A percentile compares a stretch with the other conserved stretches of the same genome.
These are phyloP conservation scores for Trichoderma harzianum DNA, from an alignment of 2,329 filamentous ascomycete species.

Conservation along the genomic window DNA sequence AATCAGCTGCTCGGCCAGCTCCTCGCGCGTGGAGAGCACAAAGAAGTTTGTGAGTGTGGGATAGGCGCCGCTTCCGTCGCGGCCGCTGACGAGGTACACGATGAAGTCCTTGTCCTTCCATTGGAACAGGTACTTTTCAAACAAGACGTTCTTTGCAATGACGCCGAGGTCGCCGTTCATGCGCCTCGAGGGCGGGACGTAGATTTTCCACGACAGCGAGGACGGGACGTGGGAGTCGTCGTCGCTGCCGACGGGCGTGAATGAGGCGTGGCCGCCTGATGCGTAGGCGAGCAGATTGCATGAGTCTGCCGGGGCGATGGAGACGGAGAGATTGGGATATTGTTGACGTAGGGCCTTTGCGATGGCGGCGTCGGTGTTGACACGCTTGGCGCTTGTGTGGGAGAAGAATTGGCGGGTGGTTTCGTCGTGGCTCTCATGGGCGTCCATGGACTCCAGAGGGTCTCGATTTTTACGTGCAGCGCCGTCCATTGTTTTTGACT, in stretches of 20 bases:
- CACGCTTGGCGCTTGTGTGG: constrained; percentile 39
- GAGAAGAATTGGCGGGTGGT: constrained; percentile 29
- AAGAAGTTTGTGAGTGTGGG: constrained; percentile 36
- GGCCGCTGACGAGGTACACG: constrained; percentile 41
- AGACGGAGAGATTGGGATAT: constrained; percentile 43
- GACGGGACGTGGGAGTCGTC: constrained; percentile 27
- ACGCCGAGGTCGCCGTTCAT: constrained; percentile 37
- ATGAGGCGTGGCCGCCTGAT: constrained; percentile 36
- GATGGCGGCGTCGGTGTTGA: constrained; percentile 44
- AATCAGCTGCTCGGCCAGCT: constrained; percentile 48
- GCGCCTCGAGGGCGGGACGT: constrained; percentile 40
- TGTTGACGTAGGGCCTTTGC: constrained; percentile 38
- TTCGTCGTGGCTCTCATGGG: neutral
- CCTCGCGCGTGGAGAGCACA: constrained; percentile 34
- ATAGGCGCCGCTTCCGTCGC: constrained; percentile 37
- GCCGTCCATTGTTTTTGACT: neutral
- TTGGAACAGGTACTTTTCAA: constrained; percentile 42
- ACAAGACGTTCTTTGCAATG: constrained; percentile 26
- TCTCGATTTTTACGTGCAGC: neutral
- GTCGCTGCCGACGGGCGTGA: constrained; percentile 30
- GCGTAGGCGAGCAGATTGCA: constrained; percentile 44
- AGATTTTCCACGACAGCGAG: constrained; percentile 38
- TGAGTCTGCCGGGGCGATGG: constrained; percentile 33
- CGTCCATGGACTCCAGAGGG: neutral
- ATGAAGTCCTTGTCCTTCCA: constrained; percentile 43